Evolutionary conservation across 768 basidiomycete species (phyloP).

Genomic region (Cystofilobasidium bisporidii): DNA sequence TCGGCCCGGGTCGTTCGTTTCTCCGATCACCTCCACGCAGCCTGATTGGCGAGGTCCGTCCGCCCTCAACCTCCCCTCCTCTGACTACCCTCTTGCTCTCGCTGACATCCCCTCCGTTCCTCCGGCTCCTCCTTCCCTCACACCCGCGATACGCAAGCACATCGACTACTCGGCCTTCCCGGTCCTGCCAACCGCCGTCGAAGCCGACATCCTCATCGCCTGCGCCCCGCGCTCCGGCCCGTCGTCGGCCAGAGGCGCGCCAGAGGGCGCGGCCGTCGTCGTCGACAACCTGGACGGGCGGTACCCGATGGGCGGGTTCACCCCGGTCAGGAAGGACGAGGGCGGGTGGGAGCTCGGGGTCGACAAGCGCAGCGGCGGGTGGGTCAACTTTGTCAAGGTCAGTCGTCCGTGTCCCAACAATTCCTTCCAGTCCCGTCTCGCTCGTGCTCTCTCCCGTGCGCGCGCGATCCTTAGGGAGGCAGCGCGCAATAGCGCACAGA

Average conservation of each 20-base stretch:
- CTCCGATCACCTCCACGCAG: no score
- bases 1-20: background rate
- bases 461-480: no score
- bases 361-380: constrained; percentile 56
- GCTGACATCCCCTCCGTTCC: no score
- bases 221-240: constrained; percentile 45
- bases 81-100: no score
- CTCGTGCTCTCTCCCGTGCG: no score
- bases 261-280: constrained; percentile 23
- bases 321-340: constrained; percentile 47
- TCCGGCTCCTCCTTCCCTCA: no score
- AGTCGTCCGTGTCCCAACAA: no score
- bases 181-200: constrained; percentile 73
- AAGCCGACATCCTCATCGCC: constrained; percentile 72
- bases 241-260: background rate
- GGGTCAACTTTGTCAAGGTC: constrained; percentile 79
- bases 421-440: no score
- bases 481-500: no score
- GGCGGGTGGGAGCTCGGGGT: constrained; percentile 63
- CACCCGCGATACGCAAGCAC: constrained; percentile 47
- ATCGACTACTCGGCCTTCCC: constrained; percentile 78
- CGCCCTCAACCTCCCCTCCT: no score
- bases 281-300: constrained; percentile 44
- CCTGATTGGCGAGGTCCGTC: no score
- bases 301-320: constrained; percentile 54